Evolutionary conservation across 2,329 filamentous ascomycete species (phyloP), one percentile per base, ranked within the genome.

Genomic region (Fusarium guadeloupense): DNA sequence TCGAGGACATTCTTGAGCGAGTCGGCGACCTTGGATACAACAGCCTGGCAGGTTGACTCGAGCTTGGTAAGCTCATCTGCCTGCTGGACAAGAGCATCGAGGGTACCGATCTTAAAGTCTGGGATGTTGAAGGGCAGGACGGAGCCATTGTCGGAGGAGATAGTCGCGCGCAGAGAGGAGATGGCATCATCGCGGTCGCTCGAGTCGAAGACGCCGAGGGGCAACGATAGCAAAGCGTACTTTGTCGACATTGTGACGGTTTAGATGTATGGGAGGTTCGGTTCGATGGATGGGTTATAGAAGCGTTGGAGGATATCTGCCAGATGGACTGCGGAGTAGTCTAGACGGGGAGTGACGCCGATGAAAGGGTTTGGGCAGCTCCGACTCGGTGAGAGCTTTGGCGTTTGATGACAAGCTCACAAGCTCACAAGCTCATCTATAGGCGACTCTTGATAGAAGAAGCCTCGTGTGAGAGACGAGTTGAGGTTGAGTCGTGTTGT

Each of bases 51-150:
- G 30, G 85, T 84, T 30, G 83, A 76, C 67, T 96, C 92, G 45
- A 98, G 87, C 85, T 97, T 98, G 55, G 89, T 85, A 49, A 99
- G 82, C 72, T 98, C 95, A 73, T 99, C 95, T 52, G 95, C 95
- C 77, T 99, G 94, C 78, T 97, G 92, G 38, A 99, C 93, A 54
- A 99, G 83, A 33, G 91, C 92, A 79, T 99, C 95, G 31, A 99
- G 84, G 0, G 95, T 97, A 54, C 95, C 95, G 75, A 99, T 96
- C 82, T 98, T 99, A 85, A 99, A 97, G 65, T 93, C 89, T 17
- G 95, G 95, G 62, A 98, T 90, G 52, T 85, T 80, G 74, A 98
- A 97, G 3, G 88, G 87, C 45, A 87, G 80, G 39, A 92, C 89
- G 46, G 85, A 86, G 73, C 90, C 92, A 75, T 91, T 88, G 69